phyloP scores from a whole-genome alignment of 805 yeast genomes.

The Metschnikowia cerradonensis region DNA sequence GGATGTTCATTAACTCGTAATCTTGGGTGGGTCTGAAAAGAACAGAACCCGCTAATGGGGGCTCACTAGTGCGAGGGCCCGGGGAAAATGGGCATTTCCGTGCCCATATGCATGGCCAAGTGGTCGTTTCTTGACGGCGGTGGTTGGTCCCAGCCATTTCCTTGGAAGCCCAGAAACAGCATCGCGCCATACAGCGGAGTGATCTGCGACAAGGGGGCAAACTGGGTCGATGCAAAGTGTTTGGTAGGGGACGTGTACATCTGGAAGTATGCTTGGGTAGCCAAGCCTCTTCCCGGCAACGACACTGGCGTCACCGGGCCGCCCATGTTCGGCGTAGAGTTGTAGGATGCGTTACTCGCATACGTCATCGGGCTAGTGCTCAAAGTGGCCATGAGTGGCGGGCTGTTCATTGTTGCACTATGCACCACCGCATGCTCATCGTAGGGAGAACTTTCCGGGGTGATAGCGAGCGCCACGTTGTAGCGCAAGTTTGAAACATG shows the following conservation, averaged over 20 bases:
- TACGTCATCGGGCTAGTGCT: constrained; percentile 11
- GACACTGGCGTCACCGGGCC: constrained; percentile 12
- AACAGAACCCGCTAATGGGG: neutral
- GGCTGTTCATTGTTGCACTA: neutral
- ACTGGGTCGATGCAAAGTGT: neutral
- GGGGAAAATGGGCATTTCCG: neutral
- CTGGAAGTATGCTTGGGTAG: constrained; percentile 2
- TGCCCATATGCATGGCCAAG: constrained; percentile 2
- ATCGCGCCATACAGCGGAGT: neutral
- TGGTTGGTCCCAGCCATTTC: neutral
- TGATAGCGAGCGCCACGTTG: constrained; percentile 2
- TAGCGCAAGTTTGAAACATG: constrained; percentile 7
- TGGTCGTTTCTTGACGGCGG: neutral
- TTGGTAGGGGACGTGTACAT: constrained; percentile 9
- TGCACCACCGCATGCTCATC: neutral
- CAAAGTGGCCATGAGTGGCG: constrained; percentile 11
- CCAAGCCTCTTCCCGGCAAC: constrained; percentile 1
- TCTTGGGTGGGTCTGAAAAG: neutral
- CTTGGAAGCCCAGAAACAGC: neutral
- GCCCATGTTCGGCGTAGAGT: constrained; percentile 7
- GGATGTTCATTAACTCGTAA: constrained; percentile 3
- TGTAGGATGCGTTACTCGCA: constrained; percentile 5
- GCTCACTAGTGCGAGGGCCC: neutral
- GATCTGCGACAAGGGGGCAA: neutral
- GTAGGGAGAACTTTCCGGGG: neutral